These are phyloP conservation scores for Fusarium protoensiforme DNA, from an alignment of 2,329 filamentous ascomycete genomes.

Conservation along the genomic window DNA sequence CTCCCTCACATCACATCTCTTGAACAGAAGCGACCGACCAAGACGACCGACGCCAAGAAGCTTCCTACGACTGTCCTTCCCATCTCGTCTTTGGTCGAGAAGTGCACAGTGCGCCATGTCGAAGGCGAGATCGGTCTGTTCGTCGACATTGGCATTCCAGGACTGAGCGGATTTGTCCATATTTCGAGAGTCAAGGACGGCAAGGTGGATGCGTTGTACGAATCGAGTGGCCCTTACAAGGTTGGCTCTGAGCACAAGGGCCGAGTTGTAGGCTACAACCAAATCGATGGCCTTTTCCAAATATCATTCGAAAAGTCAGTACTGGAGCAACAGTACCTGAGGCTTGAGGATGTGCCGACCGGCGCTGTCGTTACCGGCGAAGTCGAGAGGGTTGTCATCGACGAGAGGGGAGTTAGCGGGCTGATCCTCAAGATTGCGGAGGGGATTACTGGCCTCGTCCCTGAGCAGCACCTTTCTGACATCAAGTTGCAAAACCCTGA, in stretches of 20 bases:
- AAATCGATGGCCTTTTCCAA: conserved; percentile 86
- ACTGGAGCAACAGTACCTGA: conserved; percentile 87
- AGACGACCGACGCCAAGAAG: conserved; percentile 51
- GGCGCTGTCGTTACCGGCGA: conserved; percentile 84
- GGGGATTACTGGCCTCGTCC: conserved; percentile 88
- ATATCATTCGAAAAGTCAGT: conserved; percentile 85
- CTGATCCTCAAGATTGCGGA: conserved; percentile 87
- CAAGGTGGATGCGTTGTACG: conserved; percentile 85
- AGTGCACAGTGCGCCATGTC: conserved; percentile 83
- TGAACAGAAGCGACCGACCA: conserved; percentile 53
- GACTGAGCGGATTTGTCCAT: conserved; percentile 88
- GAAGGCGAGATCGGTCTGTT: conserved; percentile 86
- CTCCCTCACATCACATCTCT: conserved; percentile 85
- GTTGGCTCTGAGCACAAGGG: conserved; percentile 82
- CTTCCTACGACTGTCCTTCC: conserved; percentile 70
- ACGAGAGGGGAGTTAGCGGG: conserved; percentile 80
- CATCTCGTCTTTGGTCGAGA: conserved; percentile 80
- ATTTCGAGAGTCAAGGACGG: conserved; percentile 92
- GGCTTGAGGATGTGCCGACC: conserved; percentile 89
- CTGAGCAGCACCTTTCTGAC: conserved; percentile 90
- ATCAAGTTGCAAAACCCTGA: conserved; percentile 90
- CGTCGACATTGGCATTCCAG: conserved; percentile 71
- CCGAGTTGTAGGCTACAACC: conserved; percentile 86
- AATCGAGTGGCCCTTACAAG: conserved; percentile 81
- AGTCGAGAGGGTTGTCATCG: conserved; percentile 86